phyloP scores from a whole-genome alignment of 2,329 filamentous ascomycete genomes.

The Grosmannia serpens region DNA sequence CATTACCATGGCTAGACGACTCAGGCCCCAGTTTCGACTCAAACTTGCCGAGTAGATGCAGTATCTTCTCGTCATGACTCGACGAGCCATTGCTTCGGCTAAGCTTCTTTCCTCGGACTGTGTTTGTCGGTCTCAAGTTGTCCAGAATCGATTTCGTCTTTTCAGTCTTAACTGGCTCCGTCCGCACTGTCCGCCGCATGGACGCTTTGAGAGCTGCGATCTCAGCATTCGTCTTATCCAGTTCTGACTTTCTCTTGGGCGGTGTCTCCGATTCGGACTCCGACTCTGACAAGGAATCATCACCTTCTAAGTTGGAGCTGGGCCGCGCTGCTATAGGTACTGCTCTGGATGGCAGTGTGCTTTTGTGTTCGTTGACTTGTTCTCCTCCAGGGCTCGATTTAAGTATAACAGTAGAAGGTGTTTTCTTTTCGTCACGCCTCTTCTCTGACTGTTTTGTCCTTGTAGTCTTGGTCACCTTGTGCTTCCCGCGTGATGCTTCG shows the following conservation, averaged over 20 bases:
- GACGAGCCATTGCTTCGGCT: slow-evolving; percentile 38
- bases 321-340: background rate
- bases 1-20: background rate
- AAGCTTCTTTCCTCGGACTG: slow-evolving; percentile 56
- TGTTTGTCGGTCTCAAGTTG: slow-evolving; percentile 60
- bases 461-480: slow-evolving; percentile 16
- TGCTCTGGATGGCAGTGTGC: background rate
- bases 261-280: slow-evolving; percentile 17
- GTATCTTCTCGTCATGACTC: slow-evolving; percentile 48
- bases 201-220: slow-evolving; percentile 72
- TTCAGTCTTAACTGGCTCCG: slow-evolving; percentile 36
- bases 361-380: slow-evolving; percentile 9
- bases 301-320: background rate
- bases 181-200: slow-evolving; percentile 55
- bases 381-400: slow-evolving; percentile 6
- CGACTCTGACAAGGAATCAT: slow-evolving; percentile 16
- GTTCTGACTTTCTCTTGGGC: slow-evolving; percentile 31
- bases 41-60: slow-evolving; percentile 70
- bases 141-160: slow-evolving; percentile 57
- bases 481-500: slow-evolving; percentile 10
- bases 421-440: background rate
- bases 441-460: slow-evolving; percentile 17
- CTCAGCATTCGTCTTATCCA: slow-evolving; percentile 67
- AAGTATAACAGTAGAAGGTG: background rate
- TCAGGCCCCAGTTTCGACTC: slow-evolving; percentile 58